Conservation (phyloP, 1,139 yeast species). For the Kodamaea suecica region DNA sequence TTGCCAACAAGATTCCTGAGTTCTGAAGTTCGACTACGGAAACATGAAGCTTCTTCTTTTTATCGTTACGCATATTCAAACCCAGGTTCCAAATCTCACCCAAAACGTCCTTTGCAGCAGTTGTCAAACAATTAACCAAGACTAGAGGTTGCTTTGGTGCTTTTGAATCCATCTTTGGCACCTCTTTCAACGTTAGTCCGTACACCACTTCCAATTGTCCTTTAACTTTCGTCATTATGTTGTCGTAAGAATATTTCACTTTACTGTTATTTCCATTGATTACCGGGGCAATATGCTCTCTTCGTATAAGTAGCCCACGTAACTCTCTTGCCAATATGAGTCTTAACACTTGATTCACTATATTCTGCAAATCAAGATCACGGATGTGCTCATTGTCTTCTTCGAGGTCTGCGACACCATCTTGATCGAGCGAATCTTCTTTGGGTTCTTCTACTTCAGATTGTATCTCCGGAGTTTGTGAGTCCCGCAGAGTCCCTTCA, state of each 20-base stretch:
- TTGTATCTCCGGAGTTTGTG: neutral
- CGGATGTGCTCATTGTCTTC: neutral
- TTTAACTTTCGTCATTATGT: slow-evolving; percentile 18
- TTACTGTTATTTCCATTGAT: slow-evolving; percentile 3
- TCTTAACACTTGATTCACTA: slow-evolving; percentile 22
- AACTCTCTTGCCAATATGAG: slow-evolving; percentile 24
- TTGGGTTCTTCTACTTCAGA: neutral
- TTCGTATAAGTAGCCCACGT: slow-evolving; percentile 23
- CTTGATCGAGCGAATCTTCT: slow-evolving; percentile 1
- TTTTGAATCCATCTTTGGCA: slow-evolving; percentile 13
- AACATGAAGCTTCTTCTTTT: slow-evolving; percentile 14
- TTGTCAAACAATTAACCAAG: slow-evolving; percentile 21
- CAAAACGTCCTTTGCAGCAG: slow-evolving; percentile 18
- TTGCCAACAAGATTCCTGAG: slow-evolving; percentile 27
- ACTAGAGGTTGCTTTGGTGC: slow-evolving; percentile 16
- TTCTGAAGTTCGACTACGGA: slow-evolving; percentile 30
- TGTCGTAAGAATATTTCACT: slow-evolving; percentile 14
- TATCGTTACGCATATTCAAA: slow-evolving; percentile 1
- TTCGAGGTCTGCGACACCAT: neutral
- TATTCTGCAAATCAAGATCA: slow-evolving; percentile 11
- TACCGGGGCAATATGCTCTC: slow-evolving; percentile 26
- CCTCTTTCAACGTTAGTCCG: slow-evolving; percentile 29
- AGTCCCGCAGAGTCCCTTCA: neutral
- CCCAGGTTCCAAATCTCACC: slow-evolving; percentile 17
- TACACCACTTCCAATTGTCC: slow-evolving; percentile 24